Base-by-base conservation (phyloP, 495 filamentous ascomycete species). In the Neurospora sp. region DNA sequence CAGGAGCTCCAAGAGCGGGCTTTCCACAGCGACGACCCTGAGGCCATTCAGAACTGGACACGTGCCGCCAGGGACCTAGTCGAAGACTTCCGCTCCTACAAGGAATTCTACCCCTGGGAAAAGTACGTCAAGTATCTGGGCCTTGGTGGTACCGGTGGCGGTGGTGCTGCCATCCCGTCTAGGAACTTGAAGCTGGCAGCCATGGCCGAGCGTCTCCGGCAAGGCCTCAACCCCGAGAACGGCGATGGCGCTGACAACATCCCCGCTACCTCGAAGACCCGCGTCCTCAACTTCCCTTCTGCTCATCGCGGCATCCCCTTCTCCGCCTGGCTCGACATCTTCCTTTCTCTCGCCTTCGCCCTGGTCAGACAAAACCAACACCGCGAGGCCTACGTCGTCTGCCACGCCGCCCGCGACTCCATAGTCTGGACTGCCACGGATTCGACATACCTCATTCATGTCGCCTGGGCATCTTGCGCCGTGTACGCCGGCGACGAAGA, bases 381-480 rank as follows among this genome's bases (percentile, higher is more conserved):
- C 73, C 85, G 88, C 35, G 90, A 91, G 70, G 89, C 93, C 41
- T 98, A 97, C 76, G 89, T 91, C 37, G 86, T 90, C 6, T 89
- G 96, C 73, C 87, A 91, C 48, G 87, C 90, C 16, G 92, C 91
- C 22, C 86, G 89, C 38, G 87, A 93, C 78, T 89, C 93, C 14
- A 91, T 90, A 74, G 87, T 97, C 68, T 99, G 93, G 85, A 91
- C 88, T 69, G 87, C 91, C 72, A 87, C 88, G 22, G 83, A 88
- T 16, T 86, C 86, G 70, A 88, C 89, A 70, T 92, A 93, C 72
- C 81, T 90, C 73, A 91, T 94, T 72, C 91, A 97, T 80, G 83
- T 94, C 9, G 91, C 91, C 69, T 95, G 92, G 89, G 90, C 94
- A 39, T 88, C 92, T 18, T 99, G 96, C 79, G 94, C 93, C 7